These are phyloP conservation scores for Microdochium paspali DNA, from an alignment of 2,329 filamentous ascomycete species.

Conservation along the genomic window DNA sequence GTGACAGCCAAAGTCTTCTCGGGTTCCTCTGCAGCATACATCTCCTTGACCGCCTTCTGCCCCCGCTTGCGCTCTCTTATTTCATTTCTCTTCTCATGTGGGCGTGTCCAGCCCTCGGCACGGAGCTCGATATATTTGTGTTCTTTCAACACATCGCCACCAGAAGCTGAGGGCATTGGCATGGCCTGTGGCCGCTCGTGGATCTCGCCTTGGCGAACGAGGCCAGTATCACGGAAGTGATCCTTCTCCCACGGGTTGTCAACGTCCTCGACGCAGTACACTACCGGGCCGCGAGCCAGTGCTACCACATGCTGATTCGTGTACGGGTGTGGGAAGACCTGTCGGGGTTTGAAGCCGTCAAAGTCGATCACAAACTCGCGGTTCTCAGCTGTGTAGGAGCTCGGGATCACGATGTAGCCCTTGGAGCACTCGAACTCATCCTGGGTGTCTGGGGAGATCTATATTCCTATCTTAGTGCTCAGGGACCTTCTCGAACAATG, in stretches of 20 bases:
- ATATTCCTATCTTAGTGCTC: not conserved
- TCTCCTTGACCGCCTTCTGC: slow-evolving; percentile 4
- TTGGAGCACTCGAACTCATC: slow-evolving; percentile 21
- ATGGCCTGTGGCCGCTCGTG: not conserved
- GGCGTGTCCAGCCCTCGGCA: slow-evolving; percentile 13
- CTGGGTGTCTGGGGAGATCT: slow-evolving; percentile 24
- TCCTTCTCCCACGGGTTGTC: slow-evolving; percentile 46
- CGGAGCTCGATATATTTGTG: slow-evolving; percentile 14
- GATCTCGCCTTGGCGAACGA: not conserved
- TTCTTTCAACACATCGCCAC: not conserved
- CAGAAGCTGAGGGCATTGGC: not conserved
- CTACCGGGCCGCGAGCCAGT: slow-evolving; percentile 44
- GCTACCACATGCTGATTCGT: slow-evolving; percentile 44
- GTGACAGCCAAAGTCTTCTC: slow-evolving; percentile 12
- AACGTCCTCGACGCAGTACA: slow-evolving; percentile 52
- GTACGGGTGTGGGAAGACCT: slow-evolving; percentile 43
- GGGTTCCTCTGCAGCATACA: slow-evolving; percentile 10
- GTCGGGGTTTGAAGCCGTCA: slow-evolving; percentile 34
- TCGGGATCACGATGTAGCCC: slow-evolving; percentile 38
- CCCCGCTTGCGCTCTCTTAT: not conserved
- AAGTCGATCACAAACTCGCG: slow-evolving; percentile 32
- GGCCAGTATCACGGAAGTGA: slow-evolving; percentile 36
- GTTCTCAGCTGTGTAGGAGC: slow-evolving; percentile 27
- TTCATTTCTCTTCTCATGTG: slow-evolving; percentile 5
- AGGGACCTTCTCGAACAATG: not conserved